A percentile compares a stretch with the other conserved stretches of the same genome.
phyloP scores from a whole-genome alignment of 306 rosid genomes.

The Trifolium subterraneum region DNA sequence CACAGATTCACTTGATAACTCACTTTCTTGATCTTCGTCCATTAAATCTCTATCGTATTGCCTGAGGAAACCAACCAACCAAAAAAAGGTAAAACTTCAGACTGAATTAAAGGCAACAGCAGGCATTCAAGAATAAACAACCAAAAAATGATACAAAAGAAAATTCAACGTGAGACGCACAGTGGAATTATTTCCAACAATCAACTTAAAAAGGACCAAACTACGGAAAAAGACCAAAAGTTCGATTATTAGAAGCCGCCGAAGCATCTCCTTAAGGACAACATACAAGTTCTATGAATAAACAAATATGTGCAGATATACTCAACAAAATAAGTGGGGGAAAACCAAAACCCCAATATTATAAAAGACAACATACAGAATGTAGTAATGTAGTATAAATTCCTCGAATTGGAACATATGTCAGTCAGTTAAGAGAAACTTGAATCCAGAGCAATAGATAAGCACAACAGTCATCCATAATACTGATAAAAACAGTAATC shows the following conservation, averaged over 20 bases:
- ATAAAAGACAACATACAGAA: not conserved
- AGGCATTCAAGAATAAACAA: constrained; percentile 19
- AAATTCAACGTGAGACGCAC: not conserved
- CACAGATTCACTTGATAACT: constrained; percentile 34
- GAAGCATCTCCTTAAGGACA: constrained; percentile 14
- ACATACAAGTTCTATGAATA: constrained; percentile 19
- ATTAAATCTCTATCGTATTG: constrained; percentile 40
- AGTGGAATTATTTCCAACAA: constrained; percentile 19
- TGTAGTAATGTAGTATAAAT: constrained; percentile 9
- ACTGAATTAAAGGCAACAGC: constrained; percentile 1
- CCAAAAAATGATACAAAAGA: constrained; percentile 13
- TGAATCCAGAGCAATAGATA: constrained; percentile 5
- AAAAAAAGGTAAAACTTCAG: constrained; percentile 28
- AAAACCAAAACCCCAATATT: constrained; percentile 11
- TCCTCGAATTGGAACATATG: not conserved
- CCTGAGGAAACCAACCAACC: constrained; percentile 41
- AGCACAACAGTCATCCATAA: constrained; percentile 22
- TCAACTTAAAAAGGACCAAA: constrained; percentile 1
- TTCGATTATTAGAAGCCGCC: constrained; percentile 6
- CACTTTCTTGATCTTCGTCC: constrained; percentile 46
- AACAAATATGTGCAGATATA: constrained; percentile 12
- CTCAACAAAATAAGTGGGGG: constrained; percentile 9
- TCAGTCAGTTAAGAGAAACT: not conserved
- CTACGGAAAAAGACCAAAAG: constrained; percentile 13
- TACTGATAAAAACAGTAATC: not conserved